Conservation (phyloP, 2,329 filamentous ascomycete species). For the Helicocarpus griseus region DNA sequence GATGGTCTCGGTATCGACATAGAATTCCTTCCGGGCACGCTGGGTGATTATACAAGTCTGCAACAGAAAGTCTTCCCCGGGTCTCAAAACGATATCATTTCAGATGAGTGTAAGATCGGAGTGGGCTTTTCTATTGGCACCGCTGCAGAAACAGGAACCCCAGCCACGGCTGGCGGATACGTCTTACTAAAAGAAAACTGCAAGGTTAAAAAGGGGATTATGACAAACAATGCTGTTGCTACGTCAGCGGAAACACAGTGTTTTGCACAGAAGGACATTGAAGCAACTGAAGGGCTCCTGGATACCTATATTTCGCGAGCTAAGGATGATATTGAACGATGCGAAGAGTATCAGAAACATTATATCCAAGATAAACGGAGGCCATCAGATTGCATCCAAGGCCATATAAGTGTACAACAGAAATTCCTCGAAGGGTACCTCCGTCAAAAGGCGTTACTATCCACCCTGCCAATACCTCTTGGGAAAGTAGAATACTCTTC, state of each 20-base stretch:
- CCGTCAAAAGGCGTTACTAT: not conserved
- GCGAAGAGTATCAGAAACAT: too few species aligned
- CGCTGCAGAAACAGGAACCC: conserved; percentile 3
- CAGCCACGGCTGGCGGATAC: conserved; percentile 13
- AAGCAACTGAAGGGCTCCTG: not conserved
- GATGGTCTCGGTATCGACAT: conserved; percentile 3
- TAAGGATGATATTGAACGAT: too few species aligned
- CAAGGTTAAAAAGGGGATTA: conserved; percentile 5
- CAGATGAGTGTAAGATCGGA: not conserved
- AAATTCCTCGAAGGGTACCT: not conserved
- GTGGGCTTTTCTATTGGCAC: conserved; percentile 10
- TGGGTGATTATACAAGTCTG: not conserved
- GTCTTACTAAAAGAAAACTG: conserved; percentile 7
- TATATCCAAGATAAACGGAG: too few species aligned
- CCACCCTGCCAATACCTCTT: conserved; percentile 5
- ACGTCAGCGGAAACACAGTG: not conserved
- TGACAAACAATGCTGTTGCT: conserved; percentile 10
- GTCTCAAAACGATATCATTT: not conserved
- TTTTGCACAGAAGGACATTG: conserved; percentile 2
- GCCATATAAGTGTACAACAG: too few species aligned
- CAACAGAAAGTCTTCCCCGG: not conserved
- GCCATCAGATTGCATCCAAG: too few species aligned
- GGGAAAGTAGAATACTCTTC: conserved; percentile 6
- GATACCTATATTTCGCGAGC: not conserved
- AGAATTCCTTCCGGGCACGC: conserved; percentile 10